Conservation (phyloP, 306 rosid species). For the Alnus glutinosa region DNA sequence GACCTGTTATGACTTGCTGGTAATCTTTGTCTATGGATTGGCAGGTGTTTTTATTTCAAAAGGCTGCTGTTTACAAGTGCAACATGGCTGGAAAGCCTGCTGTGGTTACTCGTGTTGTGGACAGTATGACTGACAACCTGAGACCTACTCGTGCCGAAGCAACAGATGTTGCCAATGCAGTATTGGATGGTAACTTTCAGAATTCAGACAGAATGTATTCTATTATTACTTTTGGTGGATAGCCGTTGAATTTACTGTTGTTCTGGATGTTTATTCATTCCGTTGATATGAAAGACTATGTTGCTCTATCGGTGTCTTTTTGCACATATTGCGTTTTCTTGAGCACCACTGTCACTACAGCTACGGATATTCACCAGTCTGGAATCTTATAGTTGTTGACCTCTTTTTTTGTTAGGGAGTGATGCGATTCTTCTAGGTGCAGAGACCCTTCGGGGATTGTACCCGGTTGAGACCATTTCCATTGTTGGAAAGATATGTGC, state of each 20-base stretch:
- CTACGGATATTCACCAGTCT: not conserved
- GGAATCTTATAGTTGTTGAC: not conserved
- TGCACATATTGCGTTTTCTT: not conserved
- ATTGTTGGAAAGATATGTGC: slow-evolving; percentile 90
- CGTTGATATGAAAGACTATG: not conserved
- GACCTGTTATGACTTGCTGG: slow-evolving; percentile 1
- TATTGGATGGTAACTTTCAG: slow-evolving; percentile 73
- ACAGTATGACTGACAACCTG: slow-evolving; percentile 96
- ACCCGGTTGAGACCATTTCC: slow-evolving; percentile 92
- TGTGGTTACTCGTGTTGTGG: slow-evolving; percentile 99
- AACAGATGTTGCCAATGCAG: slow-evolving; percentile 99
- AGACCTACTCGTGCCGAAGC: slow-evolving; percentile 99
- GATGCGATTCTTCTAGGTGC: slow-evolving; percentile 99
- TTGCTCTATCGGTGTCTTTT: not conserved
- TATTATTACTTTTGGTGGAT: slow-evolving; percentile 21
- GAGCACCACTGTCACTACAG: not conserved
- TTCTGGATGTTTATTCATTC: not conserved
- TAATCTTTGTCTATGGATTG: slow-evolving; percentile 23
- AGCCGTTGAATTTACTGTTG: not conserved
- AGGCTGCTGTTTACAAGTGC: slow-evolving; percentile 93
- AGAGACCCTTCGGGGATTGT: slow-evolving; percentile 94
- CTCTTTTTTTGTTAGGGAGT: slow-evolving; percentile 59
- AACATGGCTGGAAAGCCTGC: slow-evolving; percentile 99
- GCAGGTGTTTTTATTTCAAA: slow-evolving; percentile 94
- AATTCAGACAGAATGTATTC: slow-evolving; percentile 11